Evolutionary conservation across 148 eudicot genomes (phyloP).

Genomic region (Vaccinium macrocarpon): DNA sequence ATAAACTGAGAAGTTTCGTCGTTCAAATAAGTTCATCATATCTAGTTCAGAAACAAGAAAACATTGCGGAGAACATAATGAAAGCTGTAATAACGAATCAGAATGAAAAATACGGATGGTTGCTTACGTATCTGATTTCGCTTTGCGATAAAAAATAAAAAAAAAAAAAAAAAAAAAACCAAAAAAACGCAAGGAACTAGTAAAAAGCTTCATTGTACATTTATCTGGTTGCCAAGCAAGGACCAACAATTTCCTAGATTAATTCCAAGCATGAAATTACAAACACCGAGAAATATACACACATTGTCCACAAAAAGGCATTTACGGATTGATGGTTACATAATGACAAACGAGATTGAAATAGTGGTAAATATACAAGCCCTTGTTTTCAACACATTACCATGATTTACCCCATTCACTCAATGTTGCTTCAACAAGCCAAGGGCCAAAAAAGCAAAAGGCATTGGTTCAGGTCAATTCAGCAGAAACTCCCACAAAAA

Average conservation of each 20-base stretch:
- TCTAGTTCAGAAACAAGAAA: neutral
- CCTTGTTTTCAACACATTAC: neutral
- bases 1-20: neutral
- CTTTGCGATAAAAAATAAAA: neutral
- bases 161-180: too few species aligned
- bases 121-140: neutral
- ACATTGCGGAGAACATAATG: neutral
- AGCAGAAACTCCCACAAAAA: neutral
- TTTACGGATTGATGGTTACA: neutral
- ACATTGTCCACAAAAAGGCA: neutral
- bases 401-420: neutral
- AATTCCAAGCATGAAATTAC: neutral
- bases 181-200: neutral
- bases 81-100: neutral
- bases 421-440: neutral
- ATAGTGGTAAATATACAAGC: neutral
- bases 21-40: neutral
- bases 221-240: neutral
- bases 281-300: neutral
- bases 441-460: neutral
- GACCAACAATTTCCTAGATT: neutral
- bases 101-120: neutral
- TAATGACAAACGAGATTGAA: neutral
- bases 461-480: neutral
- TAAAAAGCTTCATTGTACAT: constrained; percentile 3